These are phyloP conservation scores for Isoetes taiwanensis DNA, from an alignment of 75 land plant genomes.

Conservation along the genomic window DNA sequence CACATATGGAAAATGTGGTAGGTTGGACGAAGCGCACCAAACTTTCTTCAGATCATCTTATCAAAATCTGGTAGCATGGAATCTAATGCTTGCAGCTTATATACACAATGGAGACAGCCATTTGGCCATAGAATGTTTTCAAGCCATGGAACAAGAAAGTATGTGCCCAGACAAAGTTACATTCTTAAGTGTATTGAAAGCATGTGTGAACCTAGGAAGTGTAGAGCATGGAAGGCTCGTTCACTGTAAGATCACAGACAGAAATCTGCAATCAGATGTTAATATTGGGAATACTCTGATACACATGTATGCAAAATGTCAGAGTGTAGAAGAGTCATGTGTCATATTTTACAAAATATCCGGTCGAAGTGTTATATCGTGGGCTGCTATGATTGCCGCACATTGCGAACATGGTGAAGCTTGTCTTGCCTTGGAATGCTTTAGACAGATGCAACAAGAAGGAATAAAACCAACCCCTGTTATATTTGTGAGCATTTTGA, in stretches of 20 bases:
- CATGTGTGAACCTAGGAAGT: no score
- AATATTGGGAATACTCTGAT: slow-evolving; percentile 38
- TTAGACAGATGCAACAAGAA: slow-evolving; percentile 5
- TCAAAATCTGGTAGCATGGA: slow-evolving; percentile 28
- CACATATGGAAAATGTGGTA: slow-evolving; percentile 14
- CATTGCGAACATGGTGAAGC: slow-evolving; percentile 30
- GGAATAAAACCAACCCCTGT: slow-evolving; percentile 13
- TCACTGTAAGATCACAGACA: no score
- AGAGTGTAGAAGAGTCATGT: slow-evolving; percentile 15
- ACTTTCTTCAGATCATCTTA: slow-evolving; percentile 14
- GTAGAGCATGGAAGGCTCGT: no score
- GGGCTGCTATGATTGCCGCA: slow-evolving; percentile 36
- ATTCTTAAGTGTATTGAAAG: no score
- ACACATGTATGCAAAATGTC: slow-evolving; percentile 47
- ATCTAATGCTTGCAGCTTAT: slow-evolving; percentile 14
- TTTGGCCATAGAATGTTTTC: slow-evolving; percentile 5
- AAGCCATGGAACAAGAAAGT: slow-evolving; percentile 10
- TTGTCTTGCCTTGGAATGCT: slow-evolving; percentile 18
- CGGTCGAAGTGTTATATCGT: slow-evolving; percentile 20
- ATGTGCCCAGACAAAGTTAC: no score
- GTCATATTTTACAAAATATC: slow-evolving; percentile 20
- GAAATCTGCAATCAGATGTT: no score
- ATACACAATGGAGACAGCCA: slow-evolving; percentile 7
- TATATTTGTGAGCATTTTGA: slow-evolving; percentile 16
- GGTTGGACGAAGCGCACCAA: slow-evolving; percentile 4